A percentile compares a stretch with the other conserved stretches of the same genome.
These are phyloP conservation scores for Candida xyloterini DNA, from an alignment of 805 yeast genomes.

Conservation along the genomic window DNA sequence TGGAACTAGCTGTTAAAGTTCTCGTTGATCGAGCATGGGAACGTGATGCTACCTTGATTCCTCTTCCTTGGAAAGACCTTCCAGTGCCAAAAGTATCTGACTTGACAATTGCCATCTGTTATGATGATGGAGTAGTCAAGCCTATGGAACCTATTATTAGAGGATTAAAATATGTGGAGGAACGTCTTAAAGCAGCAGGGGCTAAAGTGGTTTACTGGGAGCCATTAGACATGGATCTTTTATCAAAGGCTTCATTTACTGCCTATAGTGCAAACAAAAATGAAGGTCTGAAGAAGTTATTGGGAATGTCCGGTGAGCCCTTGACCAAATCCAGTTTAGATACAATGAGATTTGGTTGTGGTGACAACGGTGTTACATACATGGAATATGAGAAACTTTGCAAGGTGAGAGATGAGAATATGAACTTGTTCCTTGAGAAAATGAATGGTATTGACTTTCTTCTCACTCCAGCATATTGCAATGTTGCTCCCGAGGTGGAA, in stretches of 20 bases:
- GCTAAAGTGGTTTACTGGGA: constrained; percentile 51
- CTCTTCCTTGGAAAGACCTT: constrained; percentile 49
- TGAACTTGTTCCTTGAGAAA: constrained; percentile 46
- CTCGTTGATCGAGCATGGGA: constrained; percentile 55
- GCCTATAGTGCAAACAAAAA: constrained; percentile 63
- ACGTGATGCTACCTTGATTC: constrained; percentile 44
- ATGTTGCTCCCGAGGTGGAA: constrained; percentile 63
- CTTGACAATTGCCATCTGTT: constrained; percentile 46
- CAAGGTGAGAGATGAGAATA: constrained; percentile 46
- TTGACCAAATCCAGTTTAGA: constrained; percentile 51
- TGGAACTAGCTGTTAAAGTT: constrained; percentile 47
- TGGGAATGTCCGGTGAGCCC: constrained; percentile 66
- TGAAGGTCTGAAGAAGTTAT: constrained; percentile 41
- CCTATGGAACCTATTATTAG: constrained; percentile 47
- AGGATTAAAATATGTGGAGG: constrained; percentile 46
- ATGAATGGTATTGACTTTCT: constrained; percentile 57
- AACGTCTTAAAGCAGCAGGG: constrained; percentile 52
- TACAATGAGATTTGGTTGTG: constrained; percentile 52
- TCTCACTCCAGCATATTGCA: constrained; percentile 58
- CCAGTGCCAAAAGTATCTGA: constrained; percentile 32
- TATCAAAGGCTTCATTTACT: constrained; percentile 36
- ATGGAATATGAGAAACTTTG: constrained; percentile 48
- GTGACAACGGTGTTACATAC: constrained; percentile 41
- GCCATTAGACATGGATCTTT: constrained; percentile 55
- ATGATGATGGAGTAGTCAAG: constrained; percentile 46